Evolutionary conservation across 2,329 filamentous ascomycete genomes (phyloP).

Genomic region (Fusarium nodosum): DNA sequence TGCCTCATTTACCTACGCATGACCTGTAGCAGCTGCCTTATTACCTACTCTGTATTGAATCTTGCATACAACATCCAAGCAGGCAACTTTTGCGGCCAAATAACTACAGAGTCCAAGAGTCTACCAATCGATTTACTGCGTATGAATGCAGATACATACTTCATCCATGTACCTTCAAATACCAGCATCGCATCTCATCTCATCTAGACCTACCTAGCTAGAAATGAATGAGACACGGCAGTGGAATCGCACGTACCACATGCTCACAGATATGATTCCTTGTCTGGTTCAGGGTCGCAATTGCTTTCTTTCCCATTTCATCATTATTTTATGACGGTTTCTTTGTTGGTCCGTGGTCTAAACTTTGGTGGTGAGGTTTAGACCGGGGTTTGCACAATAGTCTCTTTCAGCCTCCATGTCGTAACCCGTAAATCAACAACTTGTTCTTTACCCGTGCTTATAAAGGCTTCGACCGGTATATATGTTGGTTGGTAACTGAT

Average conservation of each 20-base stretch:
- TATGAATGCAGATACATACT: conserved; percentile 15
- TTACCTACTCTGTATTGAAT: not conserved
- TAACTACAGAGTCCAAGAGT: not conserved
- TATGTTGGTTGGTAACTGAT: not conserved
- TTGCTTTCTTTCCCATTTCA: conserved; percentile 16
- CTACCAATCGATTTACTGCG: not conserved
- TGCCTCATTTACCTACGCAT: conserved; percentile 11
- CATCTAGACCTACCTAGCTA: not conserved
- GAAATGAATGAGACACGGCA: conserved; percentile 6
- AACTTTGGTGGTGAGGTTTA: not conserved
- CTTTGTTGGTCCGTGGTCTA: conserved; percentile 19
- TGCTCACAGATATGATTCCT: conserved; percentile 3
- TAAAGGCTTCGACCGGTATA: conserved; percentile 6
- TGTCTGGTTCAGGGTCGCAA: conserved; percentile 16
- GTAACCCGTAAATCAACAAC: not conserved
- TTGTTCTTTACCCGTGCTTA: conserved; percentile 5
- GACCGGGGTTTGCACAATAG: conserved; percentile 12
- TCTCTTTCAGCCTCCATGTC: conserved; percentile 7
- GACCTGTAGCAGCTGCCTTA: not conserved
- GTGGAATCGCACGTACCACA: conserved; percentile 33
- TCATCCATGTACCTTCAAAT: conserved; percentile 19
- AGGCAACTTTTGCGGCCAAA: not conserved
- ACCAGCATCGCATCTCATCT: conserved; percentile 13
- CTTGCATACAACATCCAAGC: not conserved
- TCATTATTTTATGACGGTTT: not conserved